These are phyloP conservation scores for Naganishia vishniacii DNA, from an alignment of 768 basidiomycete species.

Conservation along the genomic window DNA sequence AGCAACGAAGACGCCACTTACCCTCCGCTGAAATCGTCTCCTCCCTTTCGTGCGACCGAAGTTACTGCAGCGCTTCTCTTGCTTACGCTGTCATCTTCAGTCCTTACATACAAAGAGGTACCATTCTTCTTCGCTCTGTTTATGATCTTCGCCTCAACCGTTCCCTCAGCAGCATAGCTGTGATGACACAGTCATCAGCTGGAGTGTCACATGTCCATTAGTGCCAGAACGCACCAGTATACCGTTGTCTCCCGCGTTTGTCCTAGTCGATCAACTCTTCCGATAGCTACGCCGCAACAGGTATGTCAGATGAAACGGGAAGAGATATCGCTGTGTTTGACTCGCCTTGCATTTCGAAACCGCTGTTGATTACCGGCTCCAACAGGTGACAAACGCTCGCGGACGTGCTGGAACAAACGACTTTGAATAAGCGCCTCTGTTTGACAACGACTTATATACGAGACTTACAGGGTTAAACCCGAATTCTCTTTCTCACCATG, in stretches of 20 bases:
- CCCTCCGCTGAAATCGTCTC: conserved; percentile 21
- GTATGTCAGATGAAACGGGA: background rate
- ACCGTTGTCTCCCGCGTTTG: conserved; percentile 23
- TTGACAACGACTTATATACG: too few relatives aligned
- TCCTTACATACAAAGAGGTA: conserved; percentile 20
- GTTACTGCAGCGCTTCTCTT: background rate
- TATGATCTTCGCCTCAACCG: conserved; percentile 27
- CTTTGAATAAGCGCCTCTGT: background rate
- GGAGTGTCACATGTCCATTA: background rate
- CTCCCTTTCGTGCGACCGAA: conserved; percentile 15
- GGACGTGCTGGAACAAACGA: conserved; percentile 8
- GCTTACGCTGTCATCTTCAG: background rate
- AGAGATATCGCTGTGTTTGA: background rate
- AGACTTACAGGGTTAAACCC: conserved; percentile 25
- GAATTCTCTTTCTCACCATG: conserved; percentile 24
- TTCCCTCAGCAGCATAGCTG: conserved; percentile 13
- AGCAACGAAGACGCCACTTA: background rate
- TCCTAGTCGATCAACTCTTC: conserved; percentile 25
- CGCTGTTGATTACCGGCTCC: conserved; percentile 28
- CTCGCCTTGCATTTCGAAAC: conserved; percentile 26
- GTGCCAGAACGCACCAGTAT: conserved; percentile 4
- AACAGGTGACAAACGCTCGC: conserved; percentile 26
- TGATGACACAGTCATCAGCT: background rate
- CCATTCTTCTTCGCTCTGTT: conserved; percentile 7
- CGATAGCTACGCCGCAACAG: conserved; percentile 21